A percentile compares a stretch with the other conserved stretches of the same genome.
phyloP scores from a whole-genome alignment of 176 grass and related monocot genomes.

The Poa pratensis region DNA sequence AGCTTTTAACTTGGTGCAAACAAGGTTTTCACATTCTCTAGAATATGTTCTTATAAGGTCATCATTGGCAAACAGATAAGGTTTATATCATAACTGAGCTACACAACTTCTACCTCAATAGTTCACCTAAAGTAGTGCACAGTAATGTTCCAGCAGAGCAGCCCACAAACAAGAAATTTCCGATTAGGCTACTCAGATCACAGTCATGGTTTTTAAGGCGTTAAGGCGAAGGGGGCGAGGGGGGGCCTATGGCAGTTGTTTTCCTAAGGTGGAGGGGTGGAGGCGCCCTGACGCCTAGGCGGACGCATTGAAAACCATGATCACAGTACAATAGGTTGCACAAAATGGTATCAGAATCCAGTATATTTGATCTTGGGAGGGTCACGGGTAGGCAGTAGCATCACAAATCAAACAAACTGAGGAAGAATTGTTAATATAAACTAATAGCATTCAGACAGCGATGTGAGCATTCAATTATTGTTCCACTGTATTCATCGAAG shows the following conservation, averaged over 20 bases:
- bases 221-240: too few relatives aligned
- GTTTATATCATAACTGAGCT: constrained; percentile 5
- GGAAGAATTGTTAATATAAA: background rate
- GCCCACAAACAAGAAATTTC: background rate
- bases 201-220: too few relatives aligned
- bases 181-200: background rate
- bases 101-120: background rate
- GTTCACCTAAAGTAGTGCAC: constrained; percentile 4
- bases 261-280: too few relatives aligned
- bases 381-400: background rate
- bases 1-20: constrained; percentile 1
- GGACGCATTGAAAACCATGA: too few relatives aligned
- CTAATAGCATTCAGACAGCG: background rate
- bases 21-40: constrained; percentile 19
- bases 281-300: too few relatives aligned
- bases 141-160: background rate
- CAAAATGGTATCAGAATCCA: background rate
- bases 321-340: background rate
- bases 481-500: constrained; percentile 12
- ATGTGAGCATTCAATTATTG: background rate
- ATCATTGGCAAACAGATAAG: background rate
- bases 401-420: background rate
- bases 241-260: too few relatives aligned
- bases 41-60: background rate
- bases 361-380: background rate